These are phyloP conservation scores for Penicillium lividum DNA, from an alignment of 495 filamentous ascomycete genomes.

Conservation along the genomic window DNA sequence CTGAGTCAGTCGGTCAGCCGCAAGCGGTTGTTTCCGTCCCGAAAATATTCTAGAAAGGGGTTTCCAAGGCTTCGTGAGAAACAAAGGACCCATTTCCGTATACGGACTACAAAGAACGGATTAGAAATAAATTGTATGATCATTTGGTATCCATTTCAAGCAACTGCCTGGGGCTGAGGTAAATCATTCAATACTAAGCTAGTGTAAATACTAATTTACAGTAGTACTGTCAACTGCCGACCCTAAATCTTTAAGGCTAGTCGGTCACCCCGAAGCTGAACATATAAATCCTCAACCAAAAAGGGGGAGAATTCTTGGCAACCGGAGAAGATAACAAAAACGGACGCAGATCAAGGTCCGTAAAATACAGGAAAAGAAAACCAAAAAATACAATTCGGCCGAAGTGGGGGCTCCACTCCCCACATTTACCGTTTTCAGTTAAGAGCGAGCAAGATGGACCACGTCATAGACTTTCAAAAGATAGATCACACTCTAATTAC, in stretches of 20 bases:
- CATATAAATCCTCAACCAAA: no score
- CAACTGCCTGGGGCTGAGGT: no score
- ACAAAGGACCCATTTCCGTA: no score
- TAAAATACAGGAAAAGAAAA: background rate
- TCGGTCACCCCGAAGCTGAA: no score
- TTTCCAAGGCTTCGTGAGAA: background rate
- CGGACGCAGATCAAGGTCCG: slow-evolving; percentile 17
- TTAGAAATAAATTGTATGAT: no score
- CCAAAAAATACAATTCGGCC: background rate
- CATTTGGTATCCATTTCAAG: no score
- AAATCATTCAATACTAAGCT: no score
- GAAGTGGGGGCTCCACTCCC: background rate
- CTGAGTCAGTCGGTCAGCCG: slow-evolving; percentile 8
- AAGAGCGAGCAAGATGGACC: slow-evolving; percentile 9
- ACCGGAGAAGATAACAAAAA: background rate
- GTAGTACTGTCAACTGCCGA: no score
- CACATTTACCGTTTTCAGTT: slow-evolving; percentile 11
- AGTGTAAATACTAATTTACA: no score
- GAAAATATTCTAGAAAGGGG: slow-evolving; percentile 5
- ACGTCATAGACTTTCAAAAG: slow-evolving; percentile 27
- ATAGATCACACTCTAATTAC: background rate
- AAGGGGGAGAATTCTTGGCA: background rate
- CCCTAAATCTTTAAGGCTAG: no score
- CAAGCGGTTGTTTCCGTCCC: background rate
- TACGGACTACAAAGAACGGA: no score